These are phyloP conservation scores for Macrophomina pseudophaseolina DNA, from an alignment of 2,329 filamentous ascomycete genomes.

Conservation along the genomic window DNA sequence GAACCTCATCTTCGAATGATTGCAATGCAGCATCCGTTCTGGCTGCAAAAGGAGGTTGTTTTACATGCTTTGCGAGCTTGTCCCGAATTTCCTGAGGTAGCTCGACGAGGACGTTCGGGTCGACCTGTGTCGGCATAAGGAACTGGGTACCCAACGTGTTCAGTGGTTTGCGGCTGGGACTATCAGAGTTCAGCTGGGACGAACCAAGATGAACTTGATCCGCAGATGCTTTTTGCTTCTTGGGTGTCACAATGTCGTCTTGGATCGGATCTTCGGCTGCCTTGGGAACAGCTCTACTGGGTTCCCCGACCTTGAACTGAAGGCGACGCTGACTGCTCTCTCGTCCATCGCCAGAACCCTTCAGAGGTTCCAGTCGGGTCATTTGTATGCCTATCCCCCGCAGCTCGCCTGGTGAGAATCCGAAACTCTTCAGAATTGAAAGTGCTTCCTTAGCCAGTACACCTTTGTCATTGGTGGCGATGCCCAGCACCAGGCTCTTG, in stretches of 20 bases:
- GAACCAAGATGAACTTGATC: constrained; percentile 47
- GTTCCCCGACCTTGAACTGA: constrained; percentile 64
- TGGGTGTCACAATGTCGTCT: constrained; percentile 51
- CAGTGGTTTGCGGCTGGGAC: constrained; percentile 66
- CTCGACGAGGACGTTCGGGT: constrained; percentile 80
- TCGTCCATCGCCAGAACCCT: constrained; percentile 57
- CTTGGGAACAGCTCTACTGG: constrained; percentile 32
- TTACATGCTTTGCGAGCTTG: constrained; percentile 60
- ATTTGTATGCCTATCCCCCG: constrained; percentile 90
- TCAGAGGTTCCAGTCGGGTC: constrained; percentile 86
- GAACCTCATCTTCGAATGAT: not conserved
- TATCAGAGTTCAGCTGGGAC: constrained; percentile 48
- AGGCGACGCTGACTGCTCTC: constrained; percentile 82
- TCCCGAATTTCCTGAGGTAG: constrained; percentile 82
- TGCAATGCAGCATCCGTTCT: not conserved
- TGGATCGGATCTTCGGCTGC: constrained; percentile 50
- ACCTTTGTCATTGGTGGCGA: constrained; percentile 78
- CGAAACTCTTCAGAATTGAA: constrained; percentile 80
- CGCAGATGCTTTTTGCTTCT: constrained; percentile 37
- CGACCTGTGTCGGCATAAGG: constrained; percentile 81
- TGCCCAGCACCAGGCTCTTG: constrained; percentile 81
- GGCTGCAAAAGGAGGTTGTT: not conserved
- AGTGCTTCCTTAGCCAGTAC: constrained; percentile 80
- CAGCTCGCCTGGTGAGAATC: constrained; percentile 89
- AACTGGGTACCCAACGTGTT: constrained; percentile 91